A percentile compares a stretch with the other conserved stretches of the same genome.
Evolutionary conservation across 2,329 filamentous ascomycete genomes (phyloP).

Genomic region (Dactylonectria estremocensis): DNA sequence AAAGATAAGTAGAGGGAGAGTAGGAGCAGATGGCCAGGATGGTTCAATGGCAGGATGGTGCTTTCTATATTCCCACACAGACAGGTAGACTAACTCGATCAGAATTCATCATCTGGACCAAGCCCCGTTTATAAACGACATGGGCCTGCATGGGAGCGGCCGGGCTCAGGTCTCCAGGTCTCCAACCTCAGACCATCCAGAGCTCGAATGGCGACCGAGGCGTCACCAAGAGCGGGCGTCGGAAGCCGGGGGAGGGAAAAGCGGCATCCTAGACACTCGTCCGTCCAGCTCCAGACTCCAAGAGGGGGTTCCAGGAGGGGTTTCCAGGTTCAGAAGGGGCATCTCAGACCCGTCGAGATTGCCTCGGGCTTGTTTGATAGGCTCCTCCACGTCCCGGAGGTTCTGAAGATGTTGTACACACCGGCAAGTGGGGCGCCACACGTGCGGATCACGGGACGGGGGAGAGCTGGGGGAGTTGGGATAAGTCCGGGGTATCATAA

Average conservation of each 20-base stretch:
- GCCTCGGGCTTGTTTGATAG: slow-evolving; percentile 10
- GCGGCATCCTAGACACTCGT: slow-evolving; percentile 2
- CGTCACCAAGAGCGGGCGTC: slow-evolving; percentile 5
- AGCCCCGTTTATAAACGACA: neutral
- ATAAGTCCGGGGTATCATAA: neutral
- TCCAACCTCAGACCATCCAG: slow-evolving; percentile 5
- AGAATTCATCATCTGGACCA: neutral
- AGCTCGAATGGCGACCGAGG: slow-evolving; percentile 7
- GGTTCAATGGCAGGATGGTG: slow-evolving; percentile 8
- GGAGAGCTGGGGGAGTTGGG: neutral
- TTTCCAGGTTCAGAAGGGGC: neutral
- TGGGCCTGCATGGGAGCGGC: neutral
- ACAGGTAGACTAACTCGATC: neutral
- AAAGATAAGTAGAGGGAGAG: slow-evolving; percentile 1
- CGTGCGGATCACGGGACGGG: neutral
- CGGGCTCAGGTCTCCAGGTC: neutral
- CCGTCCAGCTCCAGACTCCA: neutral
- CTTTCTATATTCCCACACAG: slow-evolving; percentile 18
- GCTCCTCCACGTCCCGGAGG: slow-evolving; percentile 27
- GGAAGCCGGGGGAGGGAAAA: slow-evolving; percentile 5
- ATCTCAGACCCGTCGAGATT: slow-evolving; percentile 10
- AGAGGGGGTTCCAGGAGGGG: no score
- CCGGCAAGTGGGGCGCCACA: slow-evolving; percentile 28
- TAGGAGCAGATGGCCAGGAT: slow-evolving; percentile 13
- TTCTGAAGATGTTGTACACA: neutral